Conservation (phyloP, 306 rosid genomes). For the Lablab purpureus region DNA sequence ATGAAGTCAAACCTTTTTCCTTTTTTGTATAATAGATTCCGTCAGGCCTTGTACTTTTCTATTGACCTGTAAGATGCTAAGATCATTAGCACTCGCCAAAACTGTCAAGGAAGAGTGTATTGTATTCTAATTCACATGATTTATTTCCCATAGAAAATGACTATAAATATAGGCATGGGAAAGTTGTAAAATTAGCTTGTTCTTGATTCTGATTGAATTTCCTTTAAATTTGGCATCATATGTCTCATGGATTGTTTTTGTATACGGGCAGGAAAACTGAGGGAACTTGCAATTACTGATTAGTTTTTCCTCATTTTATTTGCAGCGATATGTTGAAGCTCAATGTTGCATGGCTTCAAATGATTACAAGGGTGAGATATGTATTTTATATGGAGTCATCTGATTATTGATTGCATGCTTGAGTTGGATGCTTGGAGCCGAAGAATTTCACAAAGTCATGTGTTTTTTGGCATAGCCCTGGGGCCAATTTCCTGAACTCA, state of each 20-base stretch:
- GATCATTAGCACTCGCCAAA: not conserved
- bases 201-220: not conserved
- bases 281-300: constrained; percentile 22
- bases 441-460: constrained; percentile 23
- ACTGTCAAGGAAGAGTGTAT: not conserved
- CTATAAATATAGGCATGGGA: constrained; percentile 5
- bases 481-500: constrained; percentile 10
- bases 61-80: not conserved
- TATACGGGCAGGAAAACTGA: constrained; percentile 1
- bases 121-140: not conserved
- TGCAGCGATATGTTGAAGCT: constrained; percentile 98
- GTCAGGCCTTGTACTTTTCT: constrained; percentile 1
- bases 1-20: not conserved
- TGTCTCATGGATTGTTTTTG: constrained; percentile 37
- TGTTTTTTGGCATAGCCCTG: constrained; percentile 32
- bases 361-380: constrained; percentile 86
- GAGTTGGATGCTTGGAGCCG: constrained; percentile 11
- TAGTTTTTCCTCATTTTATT: constrained; percentile 17
- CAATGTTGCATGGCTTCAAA: constrained; percentile 92
- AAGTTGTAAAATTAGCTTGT: constrained; percentile 3
- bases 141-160: constrained; percentile 11
- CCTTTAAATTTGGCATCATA: constrained; percentile 3
- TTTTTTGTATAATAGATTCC: not conserved
- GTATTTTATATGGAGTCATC: constrained; percentile 26
- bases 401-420: constrained; percentile 34